Evolutionary conservation across 495 filamentous ascomycete species (phyloP).

Genomic region (Annulohypoxylon stygium): DNA sequence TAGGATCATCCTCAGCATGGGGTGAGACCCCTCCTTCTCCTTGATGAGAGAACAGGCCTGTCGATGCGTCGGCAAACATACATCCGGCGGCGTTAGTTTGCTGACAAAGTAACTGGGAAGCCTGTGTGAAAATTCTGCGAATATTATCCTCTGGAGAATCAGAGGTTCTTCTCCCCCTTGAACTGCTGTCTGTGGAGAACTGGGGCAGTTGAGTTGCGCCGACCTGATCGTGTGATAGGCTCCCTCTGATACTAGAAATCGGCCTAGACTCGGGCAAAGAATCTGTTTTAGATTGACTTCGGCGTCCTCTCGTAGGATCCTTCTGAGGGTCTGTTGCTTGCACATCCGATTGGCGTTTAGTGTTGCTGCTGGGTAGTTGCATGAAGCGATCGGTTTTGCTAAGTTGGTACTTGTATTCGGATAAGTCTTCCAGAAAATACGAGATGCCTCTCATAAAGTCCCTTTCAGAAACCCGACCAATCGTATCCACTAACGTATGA

Average conservation of each 20-base stretch:
- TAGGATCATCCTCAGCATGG: background rate
- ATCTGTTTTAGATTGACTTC: slow-evolving; percentile 8
- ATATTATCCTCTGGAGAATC: slow-evolving; percentile 30
- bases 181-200: slow-evolving; percentile 23
- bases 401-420: slow-evolving; percentile 45
- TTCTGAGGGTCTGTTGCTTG: slow-evolving; percentile 25
- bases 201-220: slow-evolving; percentile 12
- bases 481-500: slow-evolving; percentile 32
- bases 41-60: slow-evolving; percentile 31
- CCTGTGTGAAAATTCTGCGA: slow-evolving; percentile 41
- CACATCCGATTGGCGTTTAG: slow-evolving; percentile 14
- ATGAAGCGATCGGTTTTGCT: slow-evolving; percentile 37
- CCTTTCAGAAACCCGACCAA: slow-evolving; percentile 43
- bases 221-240: background rate
- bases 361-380: slow-evolving; percentile 4
- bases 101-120: slow-evolving; percentile 42
- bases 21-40: slow-evolving; percentile 24
- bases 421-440: slow-evolving; percentile 46
- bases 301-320: slow-evolving; percentile 23
- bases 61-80: slow-evolving; percentile 38
- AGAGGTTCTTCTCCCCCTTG: slow-evolving; percentile 1
- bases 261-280: background rate
- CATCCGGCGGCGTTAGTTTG: slow-evolving; percentile 43
- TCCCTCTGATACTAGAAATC: slow-evolving; percentile 6
- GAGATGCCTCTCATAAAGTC: slow-evolving; percentile 48